Evolutionary conservation across 176 grass and related monocot species (phyloP), one percentile per base, ranked within the genome.

Genomic region (Cymbopogon citratus): DNA sequence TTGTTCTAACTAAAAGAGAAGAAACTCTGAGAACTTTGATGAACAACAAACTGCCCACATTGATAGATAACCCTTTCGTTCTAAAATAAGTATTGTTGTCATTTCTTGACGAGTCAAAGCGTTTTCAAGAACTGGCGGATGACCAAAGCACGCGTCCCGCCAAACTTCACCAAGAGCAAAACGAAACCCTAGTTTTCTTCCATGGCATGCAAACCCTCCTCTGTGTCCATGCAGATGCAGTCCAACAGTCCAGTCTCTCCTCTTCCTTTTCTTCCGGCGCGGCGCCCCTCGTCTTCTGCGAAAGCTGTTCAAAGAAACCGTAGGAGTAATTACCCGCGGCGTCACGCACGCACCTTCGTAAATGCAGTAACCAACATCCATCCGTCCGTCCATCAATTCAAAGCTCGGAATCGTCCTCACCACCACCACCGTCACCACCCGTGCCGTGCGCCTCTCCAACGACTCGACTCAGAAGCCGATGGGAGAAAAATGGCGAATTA

Each of bases 391-490:
- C 67, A 83, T 79, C 41, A 86, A 83, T 27, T 15, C 6, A 3
- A 57, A 43, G 40, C 49, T 21, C 21, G 34, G 51, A 63, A 44
- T 73, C 77, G 41, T 84, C 66, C 44, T 77, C 78, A 69, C 28
- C 49, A 9, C 6, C 7, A 19, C n/a, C 40, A 10, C 38, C n/a
- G n/a, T n/a, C n/a, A n/a, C n/a, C n/a, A 33, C 31, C 31, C 31
- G 31, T 33, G 31, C 54, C 52, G 21, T n/a, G 21, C 52, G 43
- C 25, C 35, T 49, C 65, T 25, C 19, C 35, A 27, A 59, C 71
- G 29, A 83, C 51, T 54, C 51, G 18, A 54, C 75, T 81, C 70
- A 76, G 36, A 77, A 66, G 46, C 67, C 80, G 66, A 87, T 54
- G 85, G 2, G 43, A 33, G 31, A 54, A 12, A 77, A 43, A 48